Evolutionary conservation across 441 rosid genomes (phyloP).

Genomic region (Croton laevigatus): DNA sequence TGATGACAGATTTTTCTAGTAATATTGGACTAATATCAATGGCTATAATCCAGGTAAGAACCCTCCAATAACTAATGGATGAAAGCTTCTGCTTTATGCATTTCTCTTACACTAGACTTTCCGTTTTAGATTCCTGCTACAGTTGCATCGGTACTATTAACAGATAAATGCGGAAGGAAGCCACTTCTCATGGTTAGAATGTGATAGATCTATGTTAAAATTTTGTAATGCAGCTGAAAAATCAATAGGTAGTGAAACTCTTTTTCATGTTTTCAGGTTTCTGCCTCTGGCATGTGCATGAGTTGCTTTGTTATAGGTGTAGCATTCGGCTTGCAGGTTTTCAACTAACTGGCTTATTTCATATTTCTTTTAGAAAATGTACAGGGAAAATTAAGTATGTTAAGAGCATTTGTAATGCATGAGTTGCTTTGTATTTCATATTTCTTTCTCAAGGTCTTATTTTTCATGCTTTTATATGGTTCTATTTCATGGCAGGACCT

Average conservation of each 20-base stretch:
- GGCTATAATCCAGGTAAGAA: constrained; percentile 17
- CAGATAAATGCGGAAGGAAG: constrained; percentile 23
- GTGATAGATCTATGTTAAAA: background rate
- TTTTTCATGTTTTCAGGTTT: constrained; percentile 14
- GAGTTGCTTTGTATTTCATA: background rate
- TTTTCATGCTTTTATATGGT: background rate
- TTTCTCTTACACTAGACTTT: background rate
- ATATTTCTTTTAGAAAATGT: background rate
- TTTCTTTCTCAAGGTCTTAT: background rate
- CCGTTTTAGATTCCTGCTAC: constrained; percentile 22
- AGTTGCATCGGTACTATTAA: constrained; percentile 8
- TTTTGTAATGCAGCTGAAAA: background rate
- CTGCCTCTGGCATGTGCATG: constrained; percentile 20
- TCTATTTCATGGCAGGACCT: constrained; percentile 11
- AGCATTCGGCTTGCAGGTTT: constrained; percentile 19
- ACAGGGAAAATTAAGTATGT: background rate
- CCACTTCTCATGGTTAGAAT: constrained; percentile 25
- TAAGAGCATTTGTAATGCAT: background rate
- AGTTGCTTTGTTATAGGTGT: constrained; percentile 17
- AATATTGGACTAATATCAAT: constrained; percentile 7
- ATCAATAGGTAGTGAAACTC: background rate
- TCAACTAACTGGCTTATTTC: background rate
- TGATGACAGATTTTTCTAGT: constrained; percentile 19
- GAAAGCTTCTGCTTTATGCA: background rate
- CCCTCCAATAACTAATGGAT: background rate